Conservation (phyloP, 805 yeast species). For the Clavispora phyllophila region DNA sequence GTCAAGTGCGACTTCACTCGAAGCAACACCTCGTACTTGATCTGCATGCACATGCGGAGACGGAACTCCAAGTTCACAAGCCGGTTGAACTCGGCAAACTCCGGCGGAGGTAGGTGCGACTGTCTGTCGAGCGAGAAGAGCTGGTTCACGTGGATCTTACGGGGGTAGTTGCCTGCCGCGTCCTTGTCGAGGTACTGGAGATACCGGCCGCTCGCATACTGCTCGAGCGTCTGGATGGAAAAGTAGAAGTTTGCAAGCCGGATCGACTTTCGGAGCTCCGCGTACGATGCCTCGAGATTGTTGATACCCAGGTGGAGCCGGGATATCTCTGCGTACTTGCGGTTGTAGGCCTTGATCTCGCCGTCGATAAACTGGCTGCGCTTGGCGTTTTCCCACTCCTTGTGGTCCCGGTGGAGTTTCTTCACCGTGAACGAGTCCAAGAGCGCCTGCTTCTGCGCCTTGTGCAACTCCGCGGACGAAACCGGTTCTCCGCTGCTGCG, state of each 20-base stretch:
- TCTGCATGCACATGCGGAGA: conserved; percentile 26
- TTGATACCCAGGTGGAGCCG: conserved; percentile 23
- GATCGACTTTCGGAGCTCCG: conserved; percentile 17
- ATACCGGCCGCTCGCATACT: conserved; percentile 19
- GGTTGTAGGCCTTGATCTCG: conserved; percentile 27
- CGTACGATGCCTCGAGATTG: conserved; percentile 19
- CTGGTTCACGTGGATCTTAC: conserved; percentile 11
- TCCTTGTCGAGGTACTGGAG: conserved; percentile 12
- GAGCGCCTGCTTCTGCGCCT: conserved; percentile 13
- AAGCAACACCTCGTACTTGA: conserved; percentile 32
- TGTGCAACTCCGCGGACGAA: background rate
- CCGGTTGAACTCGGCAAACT: conserved; percentile 22
- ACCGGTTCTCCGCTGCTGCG: background rate
- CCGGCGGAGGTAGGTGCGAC: conserved; percentile 23
- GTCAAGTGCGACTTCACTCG: conserved; percentile 27
- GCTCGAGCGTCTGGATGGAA: conserved; percentile 24
- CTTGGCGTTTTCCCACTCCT: conserved; percentile 22
- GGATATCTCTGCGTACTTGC: conserved; percentile 24
- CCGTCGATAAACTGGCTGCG: conserved; percentile 17
- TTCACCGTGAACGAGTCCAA: conserved; percentile 33
- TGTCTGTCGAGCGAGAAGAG: conserved; percentile 26
- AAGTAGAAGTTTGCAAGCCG: conserved; percentile 24
- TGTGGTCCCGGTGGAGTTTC: conserved; percentile 25
- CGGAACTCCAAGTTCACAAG: conserved; percentile 31
- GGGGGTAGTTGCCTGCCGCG: conserved; percentile 10